These are phyloP conservation scores for Ambispora gerdemannii DNA, from an alignment of 192 early-diverging fungal species.

Conservation along the genomic window DNA sequence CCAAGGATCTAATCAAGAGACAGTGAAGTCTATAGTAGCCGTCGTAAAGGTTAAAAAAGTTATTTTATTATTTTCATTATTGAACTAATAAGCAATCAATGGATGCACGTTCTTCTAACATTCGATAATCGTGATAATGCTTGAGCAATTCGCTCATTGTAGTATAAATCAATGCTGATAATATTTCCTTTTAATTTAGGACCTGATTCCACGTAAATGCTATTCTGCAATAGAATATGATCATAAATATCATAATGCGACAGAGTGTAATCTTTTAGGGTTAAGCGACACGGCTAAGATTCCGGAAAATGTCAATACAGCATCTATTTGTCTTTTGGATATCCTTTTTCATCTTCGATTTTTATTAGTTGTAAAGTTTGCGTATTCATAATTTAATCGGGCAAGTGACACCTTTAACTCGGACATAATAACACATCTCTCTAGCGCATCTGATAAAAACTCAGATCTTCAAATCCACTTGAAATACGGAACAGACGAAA, in stretches of 20 bases:
- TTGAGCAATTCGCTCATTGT: background rate
- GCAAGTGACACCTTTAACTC: slow-evolving; percentile 2
- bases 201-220: slow-evolving; percentile 19
- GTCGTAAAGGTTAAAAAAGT: slow-evolving; percentile 16
- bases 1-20: background rate
- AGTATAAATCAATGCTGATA: background rate
- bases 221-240: slow-evolving; percentile 23
- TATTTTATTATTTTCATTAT: background rate
- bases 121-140: no score
- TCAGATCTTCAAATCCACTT: slow-evolving; percentile 1
- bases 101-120: no score
- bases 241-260: slow-evolving; percentile 1
- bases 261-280: slow-evolving; percentile 24
- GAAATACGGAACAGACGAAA: slow-evolving; percentile 20
- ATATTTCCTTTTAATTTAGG: slow-evolving; percentile 3
- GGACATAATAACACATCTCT: background rate
- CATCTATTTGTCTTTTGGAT: slow-evolving; percentile 20
- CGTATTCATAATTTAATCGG: background rate
- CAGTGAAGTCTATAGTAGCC: background rate
- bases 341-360: slow-evolving; percentile 2
- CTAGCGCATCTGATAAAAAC: background rate
- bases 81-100: no score
- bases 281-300: slow-evolving; percentile 7
- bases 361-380: background rate
- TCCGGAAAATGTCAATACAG: slow-evolving; percentile 9